Base-by-base conservation (phyloP, 441 rosid species). In the Euphorbia celastroides region DNA sequence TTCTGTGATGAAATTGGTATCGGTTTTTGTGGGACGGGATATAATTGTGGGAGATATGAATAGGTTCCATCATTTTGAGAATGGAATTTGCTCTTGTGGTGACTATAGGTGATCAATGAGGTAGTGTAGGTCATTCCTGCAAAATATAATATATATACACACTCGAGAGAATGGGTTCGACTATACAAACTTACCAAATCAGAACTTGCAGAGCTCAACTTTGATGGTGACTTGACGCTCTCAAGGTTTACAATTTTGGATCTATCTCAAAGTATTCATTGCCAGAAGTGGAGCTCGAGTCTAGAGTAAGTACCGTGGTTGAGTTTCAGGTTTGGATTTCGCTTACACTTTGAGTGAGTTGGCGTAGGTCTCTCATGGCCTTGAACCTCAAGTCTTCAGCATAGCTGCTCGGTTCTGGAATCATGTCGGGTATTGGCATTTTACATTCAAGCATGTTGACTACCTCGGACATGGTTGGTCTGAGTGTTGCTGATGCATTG, bases 401-500 rank as follows among this genome's bases (percentile, higher is more conserved):
- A 8, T 77, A 82, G 23, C 65, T 70, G 69, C 84, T 75, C 30
- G 86, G 77, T 30, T 77, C 83, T 0, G 84, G 75, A 25, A 80
- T 68, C 23, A 8, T 59, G 26, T 89, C 83, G 22, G 86, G 86
- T 67, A 89, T 67, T 41, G 59, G 52, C n/a, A 34, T 70, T 54
- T 66, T 75, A 8, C 92, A 90, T 64, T 90, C 88, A 10, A 93
- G 81, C 80, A 90, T 86, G 78, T 94, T 90, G 66, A 90, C 96
- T 11, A 86, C 93, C 77, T 86, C 97, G 19, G 97, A 86, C 96
- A 88, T 93, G 31, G 81, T 80, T 28, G 96, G 96, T 74, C 98
- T 83, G 25, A 93, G 80, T 0, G 93, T 86, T 16, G 97, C 97
- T 13, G 97, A 84, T 2, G 93, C 93, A 54, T 87, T 85, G 26